Base-by-base conservation (phyloP, 345 rosid species). In the Orychophragmus violaceus region DNA sequence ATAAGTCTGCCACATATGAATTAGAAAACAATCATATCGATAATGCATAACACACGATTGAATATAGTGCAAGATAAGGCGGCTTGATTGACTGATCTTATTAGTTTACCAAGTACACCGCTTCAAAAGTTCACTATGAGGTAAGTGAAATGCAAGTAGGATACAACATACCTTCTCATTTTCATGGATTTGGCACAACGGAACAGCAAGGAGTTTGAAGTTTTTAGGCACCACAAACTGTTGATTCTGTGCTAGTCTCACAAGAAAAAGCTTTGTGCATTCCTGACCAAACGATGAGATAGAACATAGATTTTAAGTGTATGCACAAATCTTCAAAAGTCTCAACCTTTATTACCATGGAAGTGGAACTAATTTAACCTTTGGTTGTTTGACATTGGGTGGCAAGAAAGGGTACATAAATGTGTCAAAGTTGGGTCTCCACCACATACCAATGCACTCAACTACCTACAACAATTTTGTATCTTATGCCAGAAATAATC, bases 391-490 rank as follows among this genome's bases (percentile, higher is more conserved):
- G 17, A 76, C 68, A 60, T 74, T 76, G n/a, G 88, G 90, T 2
- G 94, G 86, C 74, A 82, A 69, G 78, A 81, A 80, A 2, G 96
- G 97, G 72, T 73, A 82, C 66, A 75, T 36, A 66, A 79, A 33
- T 7, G 87, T 74, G 76, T 90, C 96, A 57, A 90, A 90, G 68
- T 86, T 90, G 21, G 89, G 76, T 77, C 84, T 83, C 98, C 98
- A 86, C 96, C 96, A 90, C 84, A 77, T 84, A 4, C 97, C 97
- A 52, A 90, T 82, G 65, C 95, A 90, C 71, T 86, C 97, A 51
- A 82, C 85, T 13, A 88, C 80, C 97, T 93, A 14, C 5, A 53
- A 35, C 9, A n/a, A n/a, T n/a, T n/a, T n/a, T n/a, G n/a, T n/a
- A n/a, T n/a, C n/a, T n/a, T n/a, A n/a, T n/a, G n/a, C n/a, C n/a